Evolutionary conservation across 2,329 filamentous ascomycete genomes (phyloP).

Genomic region (Fusarium luffae): DNA sequence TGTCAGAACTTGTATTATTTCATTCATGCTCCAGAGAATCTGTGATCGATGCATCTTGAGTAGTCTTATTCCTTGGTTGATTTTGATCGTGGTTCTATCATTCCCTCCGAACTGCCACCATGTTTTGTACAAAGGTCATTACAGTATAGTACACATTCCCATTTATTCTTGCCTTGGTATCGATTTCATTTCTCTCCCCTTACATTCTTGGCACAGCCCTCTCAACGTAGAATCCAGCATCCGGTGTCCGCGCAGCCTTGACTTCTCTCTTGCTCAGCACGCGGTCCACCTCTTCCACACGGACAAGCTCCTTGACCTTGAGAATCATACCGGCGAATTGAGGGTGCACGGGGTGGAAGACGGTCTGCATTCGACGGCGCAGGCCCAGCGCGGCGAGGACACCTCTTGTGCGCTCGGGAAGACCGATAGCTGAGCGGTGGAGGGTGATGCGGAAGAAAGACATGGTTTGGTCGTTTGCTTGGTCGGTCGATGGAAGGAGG

Average conservation of each 20-base stretch:
- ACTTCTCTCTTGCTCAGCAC: constrained; percentile 74
- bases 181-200: neutral
- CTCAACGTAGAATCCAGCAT: constrained; percentile 85
- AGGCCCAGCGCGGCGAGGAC: constrained; percentile 88
- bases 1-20: neutral
- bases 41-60: neutral
- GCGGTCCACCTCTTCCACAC: constrained; percentile 79
- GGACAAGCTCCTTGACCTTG: constrained; percentile 91
- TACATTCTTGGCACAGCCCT: constrained; percentile 53
- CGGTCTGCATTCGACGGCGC: constrained; percentile 83
- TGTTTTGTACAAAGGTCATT: constrained; percentile 45
- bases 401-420: constrained; percentile 81
- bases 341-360: constrained; percentile 86
- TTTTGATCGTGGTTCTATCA: constrained; percentile 20
- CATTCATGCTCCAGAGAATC: neutral
- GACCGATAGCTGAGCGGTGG: constrained; percentile 87
- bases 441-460: constrained; percentile 92
- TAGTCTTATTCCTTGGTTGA: constrained; percentile 9
- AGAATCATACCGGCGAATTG: constrained; percentile 91
- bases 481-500: neutral
- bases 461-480: constrained; percentile 58
- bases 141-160: constrained; percentile 48
- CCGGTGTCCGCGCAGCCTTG: constrained; percentile 76
- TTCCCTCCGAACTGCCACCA: constrained; percentile 10
- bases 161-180: constrained; percentile 7